phyloP scores from a whole-genome alignment of 805 yeast species.

The Zygosaccharomyces lentus region DNA sequence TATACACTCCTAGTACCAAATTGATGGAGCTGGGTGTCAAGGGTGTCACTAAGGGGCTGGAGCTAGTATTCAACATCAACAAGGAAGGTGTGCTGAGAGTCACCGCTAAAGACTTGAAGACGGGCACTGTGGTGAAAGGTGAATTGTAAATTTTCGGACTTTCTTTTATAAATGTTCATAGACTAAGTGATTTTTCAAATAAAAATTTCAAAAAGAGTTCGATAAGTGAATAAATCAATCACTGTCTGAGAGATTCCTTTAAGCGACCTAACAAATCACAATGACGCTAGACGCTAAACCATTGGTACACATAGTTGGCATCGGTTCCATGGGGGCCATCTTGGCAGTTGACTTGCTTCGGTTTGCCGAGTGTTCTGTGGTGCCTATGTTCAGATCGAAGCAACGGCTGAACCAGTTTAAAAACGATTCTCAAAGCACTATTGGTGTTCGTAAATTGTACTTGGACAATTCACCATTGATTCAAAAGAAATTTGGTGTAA shows the following conservation, averaged over 20 bases:
- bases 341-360: conserved; percentile 28
- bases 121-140: conserved; percentile 54
- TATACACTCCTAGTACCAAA: conserved; percentile 64
- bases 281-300: conserved; percentile 21
- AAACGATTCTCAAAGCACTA: conserved; percentile 16
- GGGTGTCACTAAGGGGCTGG: conserved; percentile 66
- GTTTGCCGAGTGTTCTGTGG: conserved; percentile 20
- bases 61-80: conserved; percentile 50
- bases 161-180: neutral
- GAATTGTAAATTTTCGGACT: conserved; percentile 36
- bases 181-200: neutral
- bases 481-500: conserved; percentile 8
- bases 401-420: conserved; percentile 26
- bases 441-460: conserved; percentile 27
- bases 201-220: neutral
- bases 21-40: conserved; percentile 76
- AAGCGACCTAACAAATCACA: neutral
- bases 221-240: too few species aligned
- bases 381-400: conserved; percentile 33
- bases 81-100: conserved; percentile 58
- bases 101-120: conserved; percentile 59
- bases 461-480: conserved; percentile 15
- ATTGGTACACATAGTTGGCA: conserved; percentile 31
- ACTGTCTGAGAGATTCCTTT: too few species aligned
- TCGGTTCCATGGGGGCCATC: conserved; percentile 36